Evolutionary conservation across 1,284 basidiomycete species (phyloP).

Genomic region (Gymnopus androsaceus): DNA sequence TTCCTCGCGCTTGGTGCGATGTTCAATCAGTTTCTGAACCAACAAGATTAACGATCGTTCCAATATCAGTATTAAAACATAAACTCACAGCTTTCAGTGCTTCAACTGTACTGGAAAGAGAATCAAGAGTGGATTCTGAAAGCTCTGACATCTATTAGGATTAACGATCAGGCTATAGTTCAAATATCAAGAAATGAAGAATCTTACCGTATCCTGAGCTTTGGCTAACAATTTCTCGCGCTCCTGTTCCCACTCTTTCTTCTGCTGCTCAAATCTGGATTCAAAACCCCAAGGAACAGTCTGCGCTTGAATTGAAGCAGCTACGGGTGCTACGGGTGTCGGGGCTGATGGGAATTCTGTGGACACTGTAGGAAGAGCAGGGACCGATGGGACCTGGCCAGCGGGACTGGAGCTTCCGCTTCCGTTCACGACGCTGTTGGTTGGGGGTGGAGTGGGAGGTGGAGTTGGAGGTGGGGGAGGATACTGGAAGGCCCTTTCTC

Average conservation of each 20-base stretch:
- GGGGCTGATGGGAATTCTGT: conserved; percentile 5
- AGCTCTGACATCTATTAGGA: conserved; percentile 60
- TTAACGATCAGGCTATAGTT: conserved; percentile 6
- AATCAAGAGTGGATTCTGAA: conserved; percentile 70
- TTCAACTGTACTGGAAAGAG: conserved; percentile 55
- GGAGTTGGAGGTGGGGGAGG: background rate
- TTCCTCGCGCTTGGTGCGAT: conserved; percentile 54
- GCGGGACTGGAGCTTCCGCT: background rate
- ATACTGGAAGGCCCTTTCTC: conserved; percentile 2
- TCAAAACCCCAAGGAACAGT: conserved; percentile 15
- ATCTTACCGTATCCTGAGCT: conserved; percentile 54
- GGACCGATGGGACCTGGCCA: conserved; percentile 2
- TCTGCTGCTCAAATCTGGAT: conserved; percentile 13
- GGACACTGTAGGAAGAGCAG: conserved; percentile 9
- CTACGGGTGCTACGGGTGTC: background rate
- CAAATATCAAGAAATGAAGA: background rate
- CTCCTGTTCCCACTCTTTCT: conserved; percentile 42
- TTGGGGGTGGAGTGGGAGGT: background rate
- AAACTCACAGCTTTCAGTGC: conserved; percentile 58
- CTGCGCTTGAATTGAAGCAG: conserved; percentile 24
- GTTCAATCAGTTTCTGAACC: conserved; percentile 60
- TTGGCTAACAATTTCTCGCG: conserved; percentile 43
- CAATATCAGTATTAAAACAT: background rate
- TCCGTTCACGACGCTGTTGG: background rate
- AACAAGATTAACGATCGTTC: background rate